These are phyloP conservation scores for Hymenotorrendiella dingleyae DNA, from an alignment of 2,329 filamentous ascomycete genomes.

Conservation along the genomic window DNA sequence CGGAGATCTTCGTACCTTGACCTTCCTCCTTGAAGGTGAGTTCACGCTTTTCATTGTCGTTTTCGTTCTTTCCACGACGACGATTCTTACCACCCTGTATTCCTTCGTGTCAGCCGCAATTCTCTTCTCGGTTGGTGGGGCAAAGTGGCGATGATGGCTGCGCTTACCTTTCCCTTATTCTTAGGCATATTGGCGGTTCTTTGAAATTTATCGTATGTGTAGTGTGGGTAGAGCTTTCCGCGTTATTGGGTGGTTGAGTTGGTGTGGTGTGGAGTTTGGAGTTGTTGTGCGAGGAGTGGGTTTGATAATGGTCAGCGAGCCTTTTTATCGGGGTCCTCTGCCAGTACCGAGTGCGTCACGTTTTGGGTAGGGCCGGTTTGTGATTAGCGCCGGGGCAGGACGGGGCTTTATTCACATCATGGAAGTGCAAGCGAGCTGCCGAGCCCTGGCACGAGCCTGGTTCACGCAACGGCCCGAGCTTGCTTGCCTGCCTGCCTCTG, in stretches of 20 bases:
- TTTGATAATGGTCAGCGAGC: too few relatives aligned
- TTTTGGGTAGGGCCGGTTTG: background rate
- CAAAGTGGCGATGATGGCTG: constrained; percentile 6
- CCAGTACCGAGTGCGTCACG: background rate
- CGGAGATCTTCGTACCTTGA: constrained; percentile 51
- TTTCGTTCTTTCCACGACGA: constrained; percentile 97
- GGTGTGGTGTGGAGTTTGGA: constrained; percentile 5
- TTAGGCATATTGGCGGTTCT: constrained; percentile 70
- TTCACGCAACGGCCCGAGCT: too few relatives aligned
- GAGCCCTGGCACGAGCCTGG: too few relatives aligned
- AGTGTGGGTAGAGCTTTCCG: background rate
- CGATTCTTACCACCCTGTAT: constrained; percentile 93
- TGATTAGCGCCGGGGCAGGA: background rate
- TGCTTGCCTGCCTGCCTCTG: too few relatives aligned
- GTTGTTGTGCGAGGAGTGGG: too few relatives aligned
- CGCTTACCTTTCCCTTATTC: constrained; percentile 95
- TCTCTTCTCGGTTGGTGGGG: constrained; percentile 2
- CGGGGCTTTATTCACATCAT: too few relatives aligned
- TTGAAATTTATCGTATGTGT: constrained; percentile 4
- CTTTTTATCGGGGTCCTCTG: background rate
- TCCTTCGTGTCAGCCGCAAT: constrained; percentile 13
- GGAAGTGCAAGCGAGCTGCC: too few relatives aligned
- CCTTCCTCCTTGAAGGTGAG: constrained; percentile 98
- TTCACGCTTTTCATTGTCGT: constrained; percentile 98
- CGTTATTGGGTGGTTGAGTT: constrained; percentile 3